Conservation (phyloP, 345 rosid species). For the Pseudoturritis turrita region DNA sequence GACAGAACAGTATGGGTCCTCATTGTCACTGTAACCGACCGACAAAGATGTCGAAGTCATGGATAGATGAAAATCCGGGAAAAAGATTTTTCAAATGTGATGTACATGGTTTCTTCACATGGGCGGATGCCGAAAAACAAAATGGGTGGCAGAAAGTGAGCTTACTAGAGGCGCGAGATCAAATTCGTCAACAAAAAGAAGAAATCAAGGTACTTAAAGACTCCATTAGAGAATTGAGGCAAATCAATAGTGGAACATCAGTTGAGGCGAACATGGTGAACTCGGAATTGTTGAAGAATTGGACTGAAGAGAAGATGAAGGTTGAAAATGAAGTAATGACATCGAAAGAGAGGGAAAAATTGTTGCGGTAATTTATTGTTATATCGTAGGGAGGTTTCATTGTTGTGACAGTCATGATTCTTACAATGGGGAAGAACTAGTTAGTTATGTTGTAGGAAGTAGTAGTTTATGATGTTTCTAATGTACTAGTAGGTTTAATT, state of each 20-base stretch:
- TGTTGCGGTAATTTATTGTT: no score
- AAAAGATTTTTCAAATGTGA: not conserved
- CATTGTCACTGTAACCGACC: not conserved
- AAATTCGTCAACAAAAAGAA: not conserved
- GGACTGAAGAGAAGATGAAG: not conserved
- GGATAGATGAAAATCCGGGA: not conserved
- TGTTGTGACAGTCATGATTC: no score
- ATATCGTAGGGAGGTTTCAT: no score
- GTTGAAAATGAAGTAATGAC: not conserved
- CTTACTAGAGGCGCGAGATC: not conserved
- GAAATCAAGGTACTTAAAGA: not conserved
- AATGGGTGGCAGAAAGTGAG: not conserved
- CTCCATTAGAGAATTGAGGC: not conserved
- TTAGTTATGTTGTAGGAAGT: no score
- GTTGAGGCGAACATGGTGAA: not conserved
- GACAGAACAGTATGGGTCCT: not conserved
- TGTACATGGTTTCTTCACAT: not conserved
- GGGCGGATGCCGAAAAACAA: not conserved
- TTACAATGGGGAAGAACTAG: no score
- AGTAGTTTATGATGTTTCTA: no score
- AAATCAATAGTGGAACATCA: not conserved
- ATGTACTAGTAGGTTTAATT: no score
- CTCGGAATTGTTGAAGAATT: not conserved
- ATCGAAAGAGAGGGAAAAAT: no score
- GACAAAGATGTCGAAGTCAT: not conserved